Percentiles rank a stretch among this genome's conserved stretches.
Conservation (phyloP, 2,329 filamentous ascomycete species). For the Colletotrichum phormii region DNA sequence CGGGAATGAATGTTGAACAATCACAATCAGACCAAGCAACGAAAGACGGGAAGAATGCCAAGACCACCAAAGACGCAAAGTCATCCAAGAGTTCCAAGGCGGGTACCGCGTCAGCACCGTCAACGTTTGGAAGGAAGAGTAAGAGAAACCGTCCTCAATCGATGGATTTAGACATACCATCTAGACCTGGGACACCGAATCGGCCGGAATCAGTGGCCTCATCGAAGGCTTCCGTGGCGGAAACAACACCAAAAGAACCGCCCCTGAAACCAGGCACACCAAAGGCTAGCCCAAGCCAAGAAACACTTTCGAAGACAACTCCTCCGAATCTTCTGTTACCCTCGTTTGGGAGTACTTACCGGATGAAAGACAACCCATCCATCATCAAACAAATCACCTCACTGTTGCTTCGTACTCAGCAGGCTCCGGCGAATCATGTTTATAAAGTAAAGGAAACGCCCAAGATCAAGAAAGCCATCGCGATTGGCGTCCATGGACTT, state of each 20-base stretch:
- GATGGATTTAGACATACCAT: conserved; percentile 57
- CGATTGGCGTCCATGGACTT: conserved; percentile 94
- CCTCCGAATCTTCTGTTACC: conserved; percentile 76
- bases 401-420: conserved; percentile 66
- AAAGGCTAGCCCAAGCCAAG: conserved; percentile 42
- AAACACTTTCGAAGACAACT: conserved; percentile 53
- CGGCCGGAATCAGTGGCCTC: conserved; percentile 45
- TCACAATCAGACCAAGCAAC: conserved; percentile 47
- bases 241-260: conserved; percentile 36
- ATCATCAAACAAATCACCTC: conserved; percentile 75
- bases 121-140: conserved; percentile 49
- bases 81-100: conserved; percentile 40
- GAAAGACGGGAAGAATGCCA: conserved; percentile 45
- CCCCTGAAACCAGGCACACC: conserved; percentile 27
- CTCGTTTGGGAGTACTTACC: conserved; percentile 76
- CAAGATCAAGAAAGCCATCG: conserved; percentile 85
- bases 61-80: conserved; percentile 38
- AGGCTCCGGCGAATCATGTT: conserved; percentile 75
- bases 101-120: conserved; percentile 40
- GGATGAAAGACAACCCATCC: conserved; percentile 74
- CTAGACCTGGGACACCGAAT: conserved; percentile 48
- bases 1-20: conserved; percentile 55
- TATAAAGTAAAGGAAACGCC: conserved; percentile 76
- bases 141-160: conserved; percentile 61
- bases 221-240: conserved; percentile 39